Conservation (phyloP, 371 early-diverging fungal genomes). For the Mucor sp. region DNA sequence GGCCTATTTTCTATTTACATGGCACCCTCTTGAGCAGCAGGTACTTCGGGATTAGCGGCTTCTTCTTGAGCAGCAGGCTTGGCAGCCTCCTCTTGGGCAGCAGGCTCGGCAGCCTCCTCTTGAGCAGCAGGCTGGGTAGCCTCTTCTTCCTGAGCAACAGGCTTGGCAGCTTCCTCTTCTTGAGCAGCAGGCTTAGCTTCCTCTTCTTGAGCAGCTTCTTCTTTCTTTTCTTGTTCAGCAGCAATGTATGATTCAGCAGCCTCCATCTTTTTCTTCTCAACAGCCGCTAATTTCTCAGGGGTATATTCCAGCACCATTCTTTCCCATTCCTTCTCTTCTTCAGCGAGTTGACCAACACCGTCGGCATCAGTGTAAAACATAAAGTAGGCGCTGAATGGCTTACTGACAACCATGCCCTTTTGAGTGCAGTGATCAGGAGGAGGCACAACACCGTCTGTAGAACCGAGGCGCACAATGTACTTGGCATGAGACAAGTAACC, state of each 20-base stretch:
- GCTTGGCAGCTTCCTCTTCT: not conserved
- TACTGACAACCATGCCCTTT: constrained; percentile 38
- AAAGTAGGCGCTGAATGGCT: constrained; percentile 45
- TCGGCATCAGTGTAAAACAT: constrained; percentile 38
- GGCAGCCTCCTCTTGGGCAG: not conserved
- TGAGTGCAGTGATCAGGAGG: constrained; percentile 28
- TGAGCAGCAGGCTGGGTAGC: not conserved
- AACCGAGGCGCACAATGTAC: constrained; percentile 37
- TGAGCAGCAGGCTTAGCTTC: not conserved
- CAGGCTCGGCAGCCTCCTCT: not conserved
- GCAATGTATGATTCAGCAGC: not conserved
- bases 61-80: not conserved
- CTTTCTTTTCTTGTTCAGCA: not conserved
- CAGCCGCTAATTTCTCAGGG: constrained; percentile 14
- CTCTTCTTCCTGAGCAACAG: not conserved
- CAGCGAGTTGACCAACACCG: constrained; percentile 18
- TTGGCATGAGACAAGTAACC: constrained; percentile 46
- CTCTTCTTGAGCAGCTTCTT: not conserved
- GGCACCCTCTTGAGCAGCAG: not conserved
- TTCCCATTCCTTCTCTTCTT: constrained; percentile 29
- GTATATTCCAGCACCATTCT: constrained; percentile 28
- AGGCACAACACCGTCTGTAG: constrained; percentile 35
- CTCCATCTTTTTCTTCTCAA: not conserved
- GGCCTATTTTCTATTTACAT: not conserved
- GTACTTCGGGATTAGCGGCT: not conserved